These are phyloP conservation scores for Tilletiaria anomala DNA, from an alignment of 1,284 basidiomycete genomes.

Conservation along the genomic window DNA sequence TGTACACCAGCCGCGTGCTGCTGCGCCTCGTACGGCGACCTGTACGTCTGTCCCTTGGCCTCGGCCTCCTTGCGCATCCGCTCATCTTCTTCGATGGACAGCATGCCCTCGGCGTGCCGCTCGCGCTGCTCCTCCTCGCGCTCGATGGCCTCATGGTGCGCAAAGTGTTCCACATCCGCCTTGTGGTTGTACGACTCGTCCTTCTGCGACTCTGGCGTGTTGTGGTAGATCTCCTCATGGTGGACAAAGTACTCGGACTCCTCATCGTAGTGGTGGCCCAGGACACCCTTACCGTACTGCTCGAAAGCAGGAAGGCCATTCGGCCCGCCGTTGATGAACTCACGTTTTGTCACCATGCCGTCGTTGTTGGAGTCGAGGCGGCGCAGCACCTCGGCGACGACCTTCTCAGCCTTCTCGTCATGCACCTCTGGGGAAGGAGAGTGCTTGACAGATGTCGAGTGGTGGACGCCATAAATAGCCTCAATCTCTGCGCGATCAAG, in stretches of 20 bases:
- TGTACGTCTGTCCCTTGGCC: slow-evolving; percentile 24
- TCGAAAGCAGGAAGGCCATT: slow-evolving; percentile 64
- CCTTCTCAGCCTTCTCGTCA: slow-evolving; percentile 65
- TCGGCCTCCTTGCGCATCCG: slow-evolving; percentile 17
- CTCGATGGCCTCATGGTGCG: slow-evolving; percentile 77
- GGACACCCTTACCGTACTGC: slow-evolving; percentile 43
- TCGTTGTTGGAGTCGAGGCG: slow-evolving; percentile 66
- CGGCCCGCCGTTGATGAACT: slow-evolving; percentile 65
- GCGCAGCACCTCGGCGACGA: slow-evolving; percentile 61
- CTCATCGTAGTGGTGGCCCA: slow-evolving; percentile 78
- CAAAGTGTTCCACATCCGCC: slow-evolving; percentile 59
- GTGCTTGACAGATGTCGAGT: slow-evolving; percentile 75
- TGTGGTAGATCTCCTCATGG: slow-evolving; percentile 67
- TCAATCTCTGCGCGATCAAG: slow-evolving; percentile 42
- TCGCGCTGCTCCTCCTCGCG: slow-evolving; percentile 66
- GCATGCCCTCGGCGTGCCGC: slow-evolving; percentile 64
- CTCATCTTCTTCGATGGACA: slow-evolving; percentile 39
- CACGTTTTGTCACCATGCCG: slow-evolving; percentile 59
- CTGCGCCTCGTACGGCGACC: slow-evolving; percentile 32
- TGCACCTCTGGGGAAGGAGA: slow-evolving; percentile 64
- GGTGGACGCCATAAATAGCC: slow-evolving; percentile 64
- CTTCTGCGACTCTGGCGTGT: slow-evolving; percentile 86
- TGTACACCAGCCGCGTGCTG: slow-evolving; percentile 7
- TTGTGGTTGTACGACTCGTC: slow-evolving; percentile 86
- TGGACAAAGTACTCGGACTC: slow-evolving; percentile 40